Base-by-base conservation (phyloP, 2,329 filamentous ascomycete genomes). In the Escovopsis sp. region DNA sequence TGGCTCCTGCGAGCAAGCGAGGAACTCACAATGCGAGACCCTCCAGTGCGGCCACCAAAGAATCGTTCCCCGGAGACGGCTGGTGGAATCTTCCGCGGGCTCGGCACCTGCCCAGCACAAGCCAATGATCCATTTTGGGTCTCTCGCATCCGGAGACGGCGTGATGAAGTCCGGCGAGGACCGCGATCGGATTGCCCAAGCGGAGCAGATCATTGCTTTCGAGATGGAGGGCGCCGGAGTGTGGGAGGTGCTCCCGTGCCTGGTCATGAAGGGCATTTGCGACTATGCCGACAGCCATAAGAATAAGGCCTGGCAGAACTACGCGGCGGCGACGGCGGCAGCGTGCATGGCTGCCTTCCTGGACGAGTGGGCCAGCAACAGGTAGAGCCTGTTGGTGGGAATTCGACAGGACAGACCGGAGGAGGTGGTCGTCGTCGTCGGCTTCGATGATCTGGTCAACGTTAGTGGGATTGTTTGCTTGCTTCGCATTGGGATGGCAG, bases 281-380 rank as follows among this genome's bases (percentile, higher is more conserved):
- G 59, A 65, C 49, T 66, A 65, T 45, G 57, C 60, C 0, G 63
- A 66, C 43, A 55, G 58, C 19, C 63, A 65, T 47, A 62, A 64
- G 48, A 55, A 52, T 38, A 32, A 32, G 8, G 4, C 6, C 15
- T 65, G 58, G 60, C 59, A 63, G 39, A 33, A 44, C 4, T 65
- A 60, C 50, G 61, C 61, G 2, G 57, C 62, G 1, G 55, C 54
- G 0, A 57, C 53, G 2, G 61, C 61, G 6, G 60, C 61, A 26
- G 32, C 45, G 32, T 35, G 40, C 11, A 35, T 37, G n/a, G 45
- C 45, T 18, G 40, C 44, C 12, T n/a, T 47, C 15, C 32, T 48
- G 15, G 40, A 42, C 4, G 38, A 42, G 4, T 43, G 35, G 35
- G 34, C 10, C 2, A 4, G 12, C 8, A 36, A 36, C 23, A 23